Evolutionary conservation across 2,329 filamentous ascomycete genomes (phyloP), one percentile per base, ranked within the genome.

Genomic region (Ophiocordyceps sinensis): DNA sequence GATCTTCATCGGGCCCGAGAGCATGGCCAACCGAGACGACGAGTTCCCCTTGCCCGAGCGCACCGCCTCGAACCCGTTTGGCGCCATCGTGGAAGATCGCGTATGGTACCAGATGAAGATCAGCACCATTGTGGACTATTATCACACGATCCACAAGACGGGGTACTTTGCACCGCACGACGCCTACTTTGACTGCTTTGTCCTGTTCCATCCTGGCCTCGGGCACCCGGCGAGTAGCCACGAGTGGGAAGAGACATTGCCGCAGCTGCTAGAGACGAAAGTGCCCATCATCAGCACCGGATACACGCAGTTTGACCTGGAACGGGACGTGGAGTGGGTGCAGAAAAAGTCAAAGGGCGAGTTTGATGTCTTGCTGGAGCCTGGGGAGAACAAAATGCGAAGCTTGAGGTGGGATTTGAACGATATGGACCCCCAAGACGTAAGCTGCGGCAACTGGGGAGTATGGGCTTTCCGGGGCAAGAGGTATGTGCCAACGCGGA

Each of bases 391-490:
- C 56, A 73, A 71, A 14, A 98, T 98, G 68, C 75, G 89, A 54
- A 98, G 91, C 65, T 63, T 95, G 58, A 73, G 89, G 53, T 98
- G 93, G 93, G 93, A 98, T 63, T 62, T 98, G 54, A 95, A 98
- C 55, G 93, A 98, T 56, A 66, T 91, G 48, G 91, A 95, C 58
- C 88, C 89, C 7, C 85, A 93, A 56, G 91, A 96, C 61, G 70
- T 96, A 47, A 94, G 82, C 52, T 93, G 86, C 55, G 89, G 91
- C 42, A 98, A 98, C 62, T 98, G 87, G 86, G 91, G 91, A 11
- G 70, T 94, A 2, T 98, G 93, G 86, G 87, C 82, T 13, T 98
- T 98, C 68, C 77, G 91, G 64, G 91, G 91, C 52, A 98, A 98
- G 77, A 82, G 89, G 77, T 95, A 75, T 52, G 75, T 42, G 23